Evolutionary conservation across 352 stramenopile genomes (phyloP), one percentile per base, ranked within the genome.

Genomic region (Phytophthora rubi): DNA sequence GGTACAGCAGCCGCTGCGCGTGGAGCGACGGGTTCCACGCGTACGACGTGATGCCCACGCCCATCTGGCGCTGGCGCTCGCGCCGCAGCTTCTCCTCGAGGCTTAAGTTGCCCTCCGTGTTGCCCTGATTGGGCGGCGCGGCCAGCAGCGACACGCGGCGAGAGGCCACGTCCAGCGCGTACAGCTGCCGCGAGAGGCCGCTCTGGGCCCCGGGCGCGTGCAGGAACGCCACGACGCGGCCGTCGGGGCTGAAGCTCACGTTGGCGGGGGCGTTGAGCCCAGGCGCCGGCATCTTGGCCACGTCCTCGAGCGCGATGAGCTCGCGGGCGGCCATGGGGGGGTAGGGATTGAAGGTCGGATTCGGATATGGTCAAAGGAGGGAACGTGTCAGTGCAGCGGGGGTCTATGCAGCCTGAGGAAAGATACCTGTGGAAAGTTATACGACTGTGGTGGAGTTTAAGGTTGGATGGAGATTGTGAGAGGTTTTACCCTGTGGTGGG

Each of bases 31-130:
- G 86, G 60, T 77, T 86, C 91, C 88, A 98, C 13, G 83, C 74
- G 75, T 98, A 98, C 10, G 81, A 93, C n/a, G 93, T 98, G 76
- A 98, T 97, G 54, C 93, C 93, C n/a, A 95, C 83, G 55, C 86
- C 88, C 86, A 98, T 97, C 57, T 97, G 83, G 30, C 93, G 85
- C 77, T 95, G 86, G 23, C 93, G 86, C 68, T 98, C 93, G 54
- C 93, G 88, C 4, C 93, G 84, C 56, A 98, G 84, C 77, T 97
- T 95, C 71, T 98, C 92, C 63, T 97, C 92, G 7, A 97, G 80
- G 57, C 89, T 96, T 15, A 97, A 59, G 52, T 95, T 96, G 47
- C 75, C 74, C 59, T 97, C 91, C 10, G 89, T 97, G 77, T 95
- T 92, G 71, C 89, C 87, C 51, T 86, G 75, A 56, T 89, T 85